Evolutionary conservation across 108 stramenopile species (phyloP), one percentile per base, ranked within the genome.

Genomic region (Schizochytrium sp.): DNA sequence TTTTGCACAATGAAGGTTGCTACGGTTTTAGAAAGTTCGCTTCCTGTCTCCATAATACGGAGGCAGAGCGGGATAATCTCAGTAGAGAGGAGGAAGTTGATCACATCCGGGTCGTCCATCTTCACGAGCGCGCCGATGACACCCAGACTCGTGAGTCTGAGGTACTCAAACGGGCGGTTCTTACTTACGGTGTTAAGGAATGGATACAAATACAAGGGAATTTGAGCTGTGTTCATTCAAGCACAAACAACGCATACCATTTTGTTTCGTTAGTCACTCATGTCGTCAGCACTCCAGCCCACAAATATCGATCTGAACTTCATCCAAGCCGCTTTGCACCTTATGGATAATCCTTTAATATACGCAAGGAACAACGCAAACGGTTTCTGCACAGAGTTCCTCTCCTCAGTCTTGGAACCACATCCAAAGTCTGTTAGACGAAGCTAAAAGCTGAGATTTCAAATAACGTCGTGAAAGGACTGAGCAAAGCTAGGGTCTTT

Each of bases 71-170:
- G 95, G 61, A 95, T 95, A 10, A 95, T 95, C 89, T 95, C 99
- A 10, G 99, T 99, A 73, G 97, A 96, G 19, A 99, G 92, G 44
- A 99, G 89, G 88, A 99, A 99, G 90, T 94, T 95, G 88, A 99
- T 98, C 0, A 99, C 98, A 57, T 98, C 97, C 12, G 96, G 89
- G 91, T 99, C 99, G 90, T 99, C 99, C 57, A 88, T 59, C 50
- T 98, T 99, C n/a, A 99, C 99, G 19, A 99, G 91, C 1, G 99
- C 99, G 28, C 99, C 99, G 90, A 99, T 98, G 19, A 99, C 99
- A 40, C 99, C 99, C 72, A 99, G 76, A 19, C 96, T 96, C 0
- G 99, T 99, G 40, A 99, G 89, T 4, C 99, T 95, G 38, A 99
- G 92, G 89, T 99, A 99, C 89, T 99, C 99, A 89, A 99, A 99